phyloP scores from a whole-genome alignment of 805 yeast genomes.

The Metschnikowia kofuensis region DNA sequence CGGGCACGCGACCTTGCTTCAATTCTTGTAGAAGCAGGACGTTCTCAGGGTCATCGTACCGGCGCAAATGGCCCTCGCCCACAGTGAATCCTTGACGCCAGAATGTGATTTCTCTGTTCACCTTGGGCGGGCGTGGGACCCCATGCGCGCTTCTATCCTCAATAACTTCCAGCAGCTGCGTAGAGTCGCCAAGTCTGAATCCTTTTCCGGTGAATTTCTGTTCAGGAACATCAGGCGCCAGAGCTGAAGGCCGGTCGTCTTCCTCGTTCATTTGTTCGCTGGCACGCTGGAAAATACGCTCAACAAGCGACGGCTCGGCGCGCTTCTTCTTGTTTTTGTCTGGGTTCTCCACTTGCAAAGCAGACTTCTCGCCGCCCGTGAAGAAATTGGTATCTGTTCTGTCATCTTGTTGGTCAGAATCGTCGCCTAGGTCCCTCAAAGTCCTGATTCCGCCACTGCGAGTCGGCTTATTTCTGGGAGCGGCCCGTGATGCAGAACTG shows the following conservation, averaged over 20 bases:
- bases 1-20: conserved; percentile 88
- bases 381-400: conserved; percentile 53
- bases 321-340: conserved; percentile 38
- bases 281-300: conserved; percentile 66
- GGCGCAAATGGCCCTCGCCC: conserved; percentile 81
- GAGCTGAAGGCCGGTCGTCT: conserved; percentile 34
- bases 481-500: conserved; percentile 1
- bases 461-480: not conserved
- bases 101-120: conserved; percentile 79
- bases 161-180: conserved; percentile 33
- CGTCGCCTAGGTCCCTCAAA: conserved; percentile 41
- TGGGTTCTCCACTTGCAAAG: conserved; percentile 77
- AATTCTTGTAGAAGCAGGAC: conserved; percentile 73
- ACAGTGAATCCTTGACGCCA: conserved; percentile 97
- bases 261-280: conserved; percentile 43
- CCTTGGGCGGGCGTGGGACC: conserved; percentile 42
- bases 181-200: conserved; percentile 49
- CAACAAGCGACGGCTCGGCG: conserved; percentile 46
- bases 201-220: conserved; percentile 49
- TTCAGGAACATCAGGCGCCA: conserved; percentile 12
- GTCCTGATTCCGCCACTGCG: conserved; percentile 31
- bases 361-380: conserved; percentile 75
- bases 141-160: conserved; percentile 27
- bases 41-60: conserved; percentile 93
- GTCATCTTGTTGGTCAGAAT: conserved; percentile 51